A percentile compares a stretch with the other conserved stretches of the same genome.
These are phyloP conservation scores for Botryobasidium botryosum DNA, from an alignment of 768 basidiomycete genomes.

Conservation along the genomic window DNA sequence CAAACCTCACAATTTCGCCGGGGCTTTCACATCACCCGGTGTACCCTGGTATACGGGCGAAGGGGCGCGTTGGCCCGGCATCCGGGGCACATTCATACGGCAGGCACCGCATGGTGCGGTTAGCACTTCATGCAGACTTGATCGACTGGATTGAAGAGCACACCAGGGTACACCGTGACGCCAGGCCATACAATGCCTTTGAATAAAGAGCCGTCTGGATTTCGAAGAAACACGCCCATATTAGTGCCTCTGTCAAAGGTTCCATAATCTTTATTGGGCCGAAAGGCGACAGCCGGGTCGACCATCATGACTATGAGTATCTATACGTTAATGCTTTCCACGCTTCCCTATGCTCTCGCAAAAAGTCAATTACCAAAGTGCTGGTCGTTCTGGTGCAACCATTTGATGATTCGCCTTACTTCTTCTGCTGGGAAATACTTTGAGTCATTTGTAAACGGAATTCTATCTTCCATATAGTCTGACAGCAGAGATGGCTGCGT, in stretches of 20 bases:
- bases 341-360: neutral
- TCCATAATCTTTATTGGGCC: neutral
- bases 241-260: neutral
- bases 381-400: constrained; percentile 42
- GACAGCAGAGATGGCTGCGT: neutral
- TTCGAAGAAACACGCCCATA: neutral
- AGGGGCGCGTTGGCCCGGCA: no score
- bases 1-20: no score
- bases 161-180: neutral
- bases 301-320: neutral
- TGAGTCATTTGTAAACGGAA: neutral
- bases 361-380: constrained; percentile 33
- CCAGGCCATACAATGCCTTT: neutral
- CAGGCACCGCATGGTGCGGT: no score
- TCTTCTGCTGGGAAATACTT: neutral
- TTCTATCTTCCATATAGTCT: neutral
- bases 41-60: no score
- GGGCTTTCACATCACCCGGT: no score
- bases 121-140: no score
- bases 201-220: constrained; percentile 5
- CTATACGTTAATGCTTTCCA: neutral
- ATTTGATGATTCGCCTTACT: no score
- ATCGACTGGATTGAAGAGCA: no score
- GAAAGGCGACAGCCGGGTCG: neutral
- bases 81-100: no score